These are phyloP conservation scores for Fusarium torreyae DNA, from an alignment of 2,329 filamentous ascomycete genomes.

Conservation along the genomic window DNA sequence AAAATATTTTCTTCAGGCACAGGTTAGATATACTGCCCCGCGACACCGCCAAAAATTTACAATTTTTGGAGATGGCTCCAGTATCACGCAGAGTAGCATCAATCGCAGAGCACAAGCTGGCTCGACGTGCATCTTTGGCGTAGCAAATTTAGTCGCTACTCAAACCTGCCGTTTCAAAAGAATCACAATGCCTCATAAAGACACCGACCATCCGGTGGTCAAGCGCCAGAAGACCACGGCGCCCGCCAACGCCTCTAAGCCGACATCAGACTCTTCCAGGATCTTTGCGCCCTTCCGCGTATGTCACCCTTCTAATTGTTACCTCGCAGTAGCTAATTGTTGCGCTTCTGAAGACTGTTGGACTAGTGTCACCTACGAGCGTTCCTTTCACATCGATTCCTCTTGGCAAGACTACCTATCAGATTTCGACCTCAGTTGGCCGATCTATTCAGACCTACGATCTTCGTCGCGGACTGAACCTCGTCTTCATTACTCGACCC, in stretches of 20 bases:
- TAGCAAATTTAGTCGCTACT: conserved; percentile 16
- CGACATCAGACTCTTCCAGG: conserved; percentile 72
- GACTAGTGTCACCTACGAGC: conserved; percentile 89
- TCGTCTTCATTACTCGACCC: conserved; percentile 93
- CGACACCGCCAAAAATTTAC: conserved; percentile 53
- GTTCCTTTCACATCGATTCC: conserved; percentile 93
- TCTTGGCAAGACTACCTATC: conserved; percentile 93
- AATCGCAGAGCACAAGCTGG: conserved; percentile 38
- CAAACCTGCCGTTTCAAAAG: conserved; percentile 15
- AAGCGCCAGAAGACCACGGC: conserved; percentile 80
- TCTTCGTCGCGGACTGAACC: conserved; percentile 87
- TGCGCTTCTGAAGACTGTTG: conserved; percentile 77
- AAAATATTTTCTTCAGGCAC: conserved; percentile 11
- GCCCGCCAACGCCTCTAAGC: conserved; percentile 54
- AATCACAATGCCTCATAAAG: conserved; percentile 69
- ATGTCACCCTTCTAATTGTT: conserved; percentile 55
- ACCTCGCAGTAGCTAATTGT: conserved; percentile 3
- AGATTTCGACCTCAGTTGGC: conserved; percentile 96
- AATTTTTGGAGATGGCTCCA: conserved; percentile 46
- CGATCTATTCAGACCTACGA: conserved; percentile 96
- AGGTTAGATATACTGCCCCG: conserved; percentile 27
- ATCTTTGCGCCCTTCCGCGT: conserved; percentile 96
- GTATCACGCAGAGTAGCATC: conserved; percentile 40
- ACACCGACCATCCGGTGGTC: conserved; percentile 72
- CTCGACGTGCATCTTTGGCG: conserved; percentile 24